Evolutionary conservation across 2,329 filamentous ascomycete species (phyloP), one percentile per base, ranked within the genome.

Genomic region (Neopestalotiopsis sp.): DNA sequence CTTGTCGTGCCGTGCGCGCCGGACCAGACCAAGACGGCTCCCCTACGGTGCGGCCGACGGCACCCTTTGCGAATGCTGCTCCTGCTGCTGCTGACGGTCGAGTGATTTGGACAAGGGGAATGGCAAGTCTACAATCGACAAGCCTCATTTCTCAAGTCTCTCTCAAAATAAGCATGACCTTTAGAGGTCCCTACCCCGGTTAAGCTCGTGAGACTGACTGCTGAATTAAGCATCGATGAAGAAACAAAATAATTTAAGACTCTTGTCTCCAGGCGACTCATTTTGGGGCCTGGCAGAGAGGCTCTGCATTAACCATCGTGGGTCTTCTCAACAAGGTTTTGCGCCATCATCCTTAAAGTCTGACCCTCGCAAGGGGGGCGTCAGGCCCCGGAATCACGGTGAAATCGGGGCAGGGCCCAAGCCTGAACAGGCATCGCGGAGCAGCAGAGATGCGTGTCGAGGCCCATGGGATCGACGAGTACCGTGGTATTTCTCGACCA

Each of bases 401-500:
- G 42, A 34, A n/a, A 34, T 57, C 32, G 42, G 24, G 53, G 13
- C 30, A 30, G 45, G 45, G 17, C 45, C 49, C 49, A 66, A 32
- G 42, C 42, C 63, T 28, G 34, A 66, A 58, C 14, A 57, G 63
- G 63, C 49, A 32, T 38, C 30, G 63, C 63, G 63, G 63, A 66
- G 53, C 24, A 45, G 42, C 38, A 64, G 24, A 57, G 12, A 38
- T 24, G 17, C 45, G 30, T 56, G 63, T 49, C 24, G 30, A 38
- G 34, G 14, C 42, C 63, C 49, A 56, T 66, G 62, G 32, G 63
- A 66, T 67, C 65, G 65, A 67, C 65, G 34, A 61, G 65, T 45
- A 30, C 58, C n/a, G 65, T 45, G 53, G 42, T 58, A 59, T 34
- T 34, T 75, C 9, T 17, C 66, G 49, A 67, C 45, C 56, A 61